A percentile compares a stretch with the other conserved stretches of the same genome.
These are phyloP conservation scores for Endoconidiophora polonica DNA, from an alignment of 2,329 filamentous ascomycete genomes.

Conservation along the genomic window DNA sequence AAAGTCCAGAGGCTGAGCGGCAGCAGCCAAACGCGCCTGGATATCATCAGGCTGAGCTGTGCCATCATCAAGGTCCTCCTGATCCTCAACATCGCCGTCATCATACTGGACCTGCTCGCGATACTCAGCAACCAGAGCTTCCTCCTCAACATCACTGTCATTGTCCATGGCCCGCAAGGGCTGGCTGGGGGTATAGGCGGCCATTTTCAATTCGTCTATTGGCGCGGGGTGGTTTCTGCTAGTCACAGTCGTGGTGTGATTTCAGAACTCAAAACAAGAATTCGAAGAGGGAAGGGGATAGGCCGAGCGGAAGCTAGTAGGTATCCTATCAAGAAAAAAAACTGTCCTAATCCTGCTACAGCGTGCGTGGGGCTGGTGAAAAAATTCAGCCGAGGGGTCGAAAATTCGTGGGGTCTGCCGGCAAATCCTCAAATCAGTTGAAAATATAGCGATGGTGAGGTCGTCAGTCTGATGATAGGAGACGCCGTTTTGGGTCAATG, in stretches of 20 bases:
- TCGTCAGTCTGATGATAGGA: background rate
- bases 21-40: conserved; percentile 76
- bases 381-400: conserved; percentile 13
- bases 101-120: conserved; percentile 91
- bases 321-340: conserved; percentile 8
- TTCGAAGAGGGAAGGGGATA: conserved; percentile 3
- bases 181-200: conserved; percentile 10
- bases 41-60: conserved; percentile 74
- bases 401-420: conserved; percentile 11
- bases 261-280: background rate
- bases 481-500: background rate
- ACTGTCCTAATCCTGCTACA: conserved; percentile 12
- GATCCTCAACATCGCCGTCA: conserved; percentile 45
- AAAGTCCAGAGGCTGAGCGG: conserved; percentile 89
- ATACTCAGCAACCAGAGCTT: conserved; percentile 90
- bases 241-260: background rate
- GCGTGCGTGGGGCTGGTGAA: conserved; percentile 12
- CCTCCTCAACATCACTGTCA: conserved; percentile 91
- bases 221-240: too few species aligned
- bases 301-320: background rate
- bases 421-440: background rate
- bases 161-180: conserved; percentile 25
- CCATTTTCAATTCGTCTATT: conserved; percentile 8
- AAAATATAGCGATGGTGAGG: background rate
- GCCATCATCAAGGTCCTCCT: conserved; percentile 26